These are phyloP conservation scores for Henckelia pumila DNA, from an alignment of 257 asterid species.

Conservation along the genomic window DNA sequence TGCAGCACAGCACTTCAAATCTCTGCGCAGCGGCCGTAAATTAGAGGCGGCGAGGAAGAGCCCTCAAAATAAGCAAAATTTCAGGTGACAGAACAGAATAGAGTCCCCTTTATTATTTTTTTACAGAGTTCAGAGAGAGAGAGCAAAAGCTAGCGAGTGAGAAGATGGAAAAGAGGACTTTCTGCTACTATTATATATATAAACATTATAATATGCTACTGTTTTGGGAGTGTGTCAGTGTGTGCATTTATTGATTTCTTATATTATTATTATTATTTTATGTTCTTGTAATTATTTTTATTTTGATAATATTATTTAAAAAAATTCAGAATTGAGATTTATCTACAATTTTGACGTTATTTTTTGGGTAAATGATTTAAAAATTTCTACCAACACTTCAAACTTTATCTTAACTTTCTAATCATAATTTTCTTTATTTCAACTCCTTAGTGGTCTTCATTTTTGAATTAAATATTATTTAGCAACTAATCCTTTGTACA, in stretches of 20 bases:
- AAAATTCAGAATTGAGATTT: too few species aligned
- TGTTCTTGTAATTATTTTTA: too few species aligned
- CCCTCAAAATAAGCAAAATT: conserved; percentile 36
- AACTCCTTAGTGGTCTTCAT: too few species aligned
- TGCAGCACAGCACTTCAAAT: conserved; percentile 24
- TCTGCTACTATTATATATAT: conserved; percentile 30
- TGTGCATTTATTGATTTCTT: conserved; percentile 8
- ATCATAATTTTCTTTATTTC: too few species aligned
- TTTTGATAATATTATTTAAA: too few species aligned
- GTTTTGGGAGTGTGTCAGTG: conserved; percentile 29
- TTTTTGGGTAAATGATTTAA: too few species aligned
- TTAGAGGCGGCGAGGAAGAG: conserved; percentile 31
- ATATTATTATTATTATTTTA: not conserved
- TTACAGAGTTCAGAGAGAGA: not conserved
- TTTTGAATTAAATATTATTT: too few species aligned
- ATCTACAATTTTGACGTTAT: too few species aligned
- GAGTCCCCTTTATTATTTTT: not conserved
- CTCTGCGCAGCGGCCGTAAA: conserved; percentile 27
- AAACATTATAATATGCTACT: not conserved
- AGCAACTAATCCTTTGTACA: too few species aligned
- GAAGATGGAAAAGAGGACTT: conserved; percentile 28
- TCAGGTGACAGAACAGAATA: conserved; percentile 7
- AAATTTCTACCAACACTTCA: too few species aligned
- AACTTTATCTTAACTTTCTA: too few species aligned
- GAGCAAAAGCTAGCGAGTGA: conserved; percentile 15